Conservation (phyloP, 1,284 basidiomycete genomes). For the Papiliotrema terrestris region DNA sequence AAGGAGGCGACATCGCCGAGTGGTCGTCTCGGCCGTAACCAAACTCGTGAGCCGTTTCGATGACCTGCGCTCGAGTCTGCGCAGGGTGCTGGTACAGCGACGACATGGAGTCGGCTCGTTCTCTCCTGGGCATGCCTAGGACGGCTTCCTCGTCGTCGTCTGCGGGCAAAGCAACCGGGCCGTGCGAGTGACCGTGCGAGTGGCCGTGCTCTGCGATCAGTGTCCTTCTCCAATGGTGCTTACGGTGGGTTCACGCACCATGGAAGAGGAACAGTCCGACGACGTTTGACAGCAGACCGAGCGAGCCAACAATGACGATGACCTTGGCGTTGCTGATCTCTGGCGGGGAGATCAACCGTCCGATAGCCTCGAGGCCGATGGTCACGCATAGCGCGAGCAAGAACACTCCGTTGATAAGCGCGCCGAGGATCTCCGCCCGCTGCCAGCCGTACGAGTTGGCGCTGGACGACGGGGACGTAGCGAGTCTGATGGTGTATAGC, state of each 20-base stretch:
- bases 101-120: constrained; percentile 42
- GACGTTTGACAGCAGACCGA: constrained; percentile 88
- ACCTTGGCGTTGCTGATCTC: constrained; percentile 86
- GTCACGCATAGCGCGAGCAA: constrained; percentile 93
- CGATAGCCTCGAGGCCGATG: constrained; percentile 88
- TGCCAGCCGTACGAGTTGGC: constrained; percentile 67
- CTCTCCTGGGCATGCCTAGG: constrained; percentile 17
- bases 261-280: constrained; percentile 94
- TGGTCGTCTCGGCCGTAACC: constrained; percentile 45
- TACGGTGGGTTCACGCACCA: constrained; percentile 56
- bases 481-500: constrained; percentile 91
- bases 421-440: constrained; percentile 95
- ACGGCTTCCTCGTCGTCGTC: constrained; percentile 16
- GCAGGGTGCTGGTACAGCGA: constrained; percentile 65
- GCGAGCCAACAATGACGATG: constrained; percentile 83
- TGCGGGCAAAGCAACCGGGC: constrained; percentile 25
- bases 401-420: constrained; percentile 94
- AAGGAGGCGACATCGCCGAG: constrained; percentile 22
- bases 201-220: constrained; percentile 63
- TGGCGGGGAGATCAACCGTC: constrained; percentile 79
- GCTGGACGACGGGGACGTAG: constrained; percentile 38
- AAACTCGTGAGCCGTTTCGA: constrained; percentile 81
- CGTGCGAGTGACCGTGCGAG: constrained; percentile 52
- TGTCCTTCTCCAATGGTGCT: not conserved
- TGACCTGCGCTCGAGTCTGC: constrained; percentile 79